Base-by-base conservation (phyloP, 2,329 filamentous ascomycete species). In the Fusarium chaquense region DNA sequence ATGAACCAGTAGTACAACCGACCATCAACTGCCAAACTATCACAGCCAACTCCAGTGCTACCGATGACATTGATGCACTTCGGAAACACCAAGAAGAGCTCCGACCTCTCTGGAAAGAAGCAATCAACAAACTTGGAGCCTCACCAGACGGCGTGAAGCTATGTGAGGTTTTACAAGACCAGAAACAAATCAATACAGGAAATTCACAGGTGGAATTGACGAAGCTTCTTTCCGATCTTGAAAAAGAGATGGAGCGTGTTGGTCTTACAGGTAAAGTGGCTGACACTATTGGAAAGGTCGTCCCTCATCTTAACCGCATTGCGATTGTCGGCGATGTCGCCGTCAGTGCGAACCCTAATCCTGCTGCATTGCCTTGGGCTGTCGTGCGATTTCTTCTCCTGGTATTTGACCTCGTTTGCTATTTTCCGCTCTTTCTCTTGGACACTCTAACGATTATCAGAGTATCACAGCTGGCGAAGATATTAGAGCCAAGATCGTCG, bases 341-440 rank as follows among this genome's bases (percentile, higher is more conserved):
- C 12, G 18, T 57, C 1, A 57, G 51, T 41, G 22, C 51, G 0
- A 57, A 59, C 4, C 51, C 51, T 2, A 46, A 41, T 2, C 57
- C 51, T 1, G 57, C 57, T 11, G 57, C 57, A 3, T 12, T 57
- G 2, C 57, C 41, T 5, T 59, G 51, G 57, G 57, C 57, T 1
- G 57, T 41, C 1, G 28, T 46, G 1, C 18, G 41, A 5, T 57
- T 59, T 20, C n/a, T 41, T 4, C 40, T 59, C 2, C 11, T 55
- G 24, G 56, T 55, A 52, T 22, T 18, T n/a, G 26, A 0, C 8
- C 22, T 18, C 22, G 6, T 18, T 4, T n/a, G 4, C 8, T 16
- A 7, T 11, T 8, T 15, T 12, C 5, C 10, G 2, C 15, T 12
- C 2, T 6, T 35, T 35, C 15, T 2, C 8, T 18, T 16, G 4